These are phyloP conservation scores for Aaosphaeria pasadenensis DNA, from an alignment of 2,329 filamentous ascomycete genomes.

Conservation along the genomic window DNA sequence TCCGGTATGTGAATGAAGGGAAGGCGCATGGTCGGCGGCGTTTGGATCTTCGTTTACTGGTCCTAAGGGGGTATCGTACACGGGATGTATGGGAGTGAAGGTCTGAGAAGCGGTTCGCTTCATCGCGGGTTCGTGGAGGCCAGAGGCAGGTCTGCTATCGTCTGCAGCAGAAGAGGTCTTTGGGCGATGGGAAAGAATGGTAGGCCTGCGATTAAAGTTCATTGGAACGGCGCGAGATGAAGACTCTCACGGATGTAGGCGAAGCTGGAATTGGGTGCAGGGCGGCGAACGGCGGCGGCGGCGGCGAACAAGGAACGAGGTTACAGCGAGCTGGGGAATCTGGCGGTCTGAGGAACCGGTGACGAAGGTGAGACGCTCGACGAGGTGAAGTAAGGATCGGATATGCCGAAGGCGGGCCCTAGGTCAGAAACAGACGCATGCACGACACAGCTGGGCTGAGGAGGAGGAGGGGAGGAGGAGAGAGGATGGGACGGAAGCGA, in stretches of 20 bases:
- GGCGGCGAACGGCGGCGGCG: too few relatives aligned
- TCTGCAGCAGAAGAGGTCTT: constrained; percentile 45
- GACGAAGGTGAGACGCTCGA: not conserved
- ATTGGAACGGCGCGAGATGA: constrained; percentile 11
- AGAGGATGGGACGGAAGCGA: not conserved
- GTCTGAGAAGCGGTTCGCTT: constrained; percentile 39
- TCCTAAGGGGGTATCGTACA: constrained; percentile 21
- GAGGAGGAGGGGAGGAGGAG: not conserved
- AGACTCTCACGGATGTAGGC: constrained; percentile 3
- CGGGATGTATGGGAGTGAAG: constrained; percentile 18
- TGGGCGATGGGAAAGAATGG: constrained; percentile 35
- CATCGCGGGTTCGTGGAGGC: constrained; percentile 26
- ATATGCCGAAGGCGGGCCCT: not conserved
- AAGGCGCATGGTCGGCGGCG: constrained; percentile 7
- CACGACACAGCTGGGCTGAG: not conserved
- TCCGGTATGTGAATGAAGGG: constrained; percentile 17
- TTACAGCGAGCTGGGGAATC: constrained; percentile 1
- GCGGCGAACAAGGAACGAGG: not conserved
- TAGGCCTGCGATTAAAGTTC: constrained; percentile 28
- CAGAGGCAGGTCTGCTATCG: constrained; percentile 23
- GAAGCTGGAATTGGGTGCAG: constrained; percentile 5
- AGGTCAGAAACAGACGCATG: not conserved
- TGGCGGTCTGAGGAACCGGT: constrained; percentile 1
- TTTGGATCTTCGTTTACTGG: constrained; percentile 27
- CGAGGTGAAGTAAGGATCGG: not conserved